phyloP scores from a whole-genome alignment of 345 rosid genomes.

The Euphorbia pulcherrima region DNA sequence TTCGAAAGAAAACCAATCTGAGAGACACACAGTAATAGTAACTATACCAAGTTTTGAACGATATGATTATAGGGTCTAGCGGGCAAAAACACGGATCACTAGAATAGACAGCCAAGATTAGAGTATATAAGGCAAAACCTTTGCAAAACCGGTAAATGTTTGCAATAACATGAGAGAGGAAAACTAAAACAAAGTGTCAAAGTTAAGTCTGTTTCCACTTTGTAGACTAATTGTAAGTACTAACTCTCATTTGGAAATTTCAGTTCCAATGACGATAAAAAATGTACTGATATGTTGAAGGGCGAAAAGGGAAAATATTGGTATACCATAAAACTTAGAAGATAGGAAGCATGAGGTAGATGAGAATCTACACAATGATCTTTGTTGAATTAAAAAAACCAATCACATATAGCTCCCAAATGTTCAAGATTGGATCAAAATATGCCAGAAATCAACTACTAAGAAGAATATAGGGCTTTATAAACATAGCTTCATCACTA shows the following conservation, averaged over 20 bases:
- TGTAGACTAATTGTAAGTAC: background rate
- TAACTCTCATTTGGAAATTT: too few relatives aligned
- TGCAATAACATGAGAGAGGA: background rate
- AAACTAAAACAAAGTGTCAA: too few relatives aligned
- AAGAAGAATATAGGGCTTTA: background rate
- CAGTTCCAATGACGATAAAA: too few relatives aligned
- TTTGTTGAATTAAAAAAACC: background rate
- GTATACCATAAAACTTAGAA: background rate
- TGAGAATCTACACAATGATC: background rate
- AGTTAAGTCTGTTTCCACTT: too few relatives aligned
- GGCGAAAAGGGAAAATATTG: background rate
- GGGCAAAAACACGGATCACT: background rate
- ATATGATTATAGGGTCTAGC: background rate
- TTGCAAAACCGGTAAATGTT: background rate
- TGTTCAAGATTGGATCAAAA: background rate
- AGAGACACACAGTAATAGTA: slow-evolving; percentile 8
- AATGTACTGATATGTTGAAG: background rate
- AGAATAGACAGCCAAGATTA: background rate
- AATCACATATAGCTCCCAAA: background rate
- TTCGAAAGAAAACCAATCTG: slow-evolving; percentile 58
- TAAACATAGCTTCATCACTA: background rate
- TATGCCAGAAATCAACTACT: background rate
- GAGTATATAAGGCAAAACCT: background rate
- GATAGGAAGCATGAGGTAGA: background rate
- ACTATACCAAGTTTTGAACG: background rate